Conservation (phyloP, 140 eudicot genomes). For the Cichorium intybus region DNA sequence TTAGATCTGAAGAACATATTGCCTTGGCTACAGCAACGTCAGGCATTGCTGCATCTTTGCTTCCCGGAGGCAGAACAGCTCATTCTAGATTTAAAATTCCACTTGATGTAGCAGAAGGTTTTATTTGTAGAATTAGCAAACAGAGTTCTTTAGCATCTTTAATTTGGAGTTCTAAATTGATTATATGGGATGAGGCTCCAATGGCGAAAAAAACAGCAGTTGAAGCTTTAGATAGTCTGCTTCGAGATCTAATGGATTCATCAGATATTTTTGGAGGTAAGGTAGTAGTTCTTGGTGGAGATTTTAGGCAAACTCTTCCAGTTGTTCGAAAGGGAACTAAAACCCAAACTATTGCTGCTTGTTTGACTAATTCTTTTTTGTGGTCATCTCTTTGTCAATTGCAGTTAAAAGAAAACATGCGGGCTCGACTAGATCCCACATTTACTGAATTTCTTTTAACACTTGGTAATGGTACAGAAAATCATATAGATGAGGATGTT, state of each 20-base stretch:
- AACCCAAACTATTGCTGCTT: background rate
- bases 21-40: no score
- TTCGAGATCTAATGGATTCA: constrained; percentile 2
- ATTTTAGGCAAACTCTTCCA: background rate
- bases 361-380: background rate
- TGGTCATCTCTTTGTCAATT: background rate
- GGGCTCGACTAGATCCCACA: background rate
- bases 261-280: background rate
- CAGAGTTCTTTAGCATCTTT: no score
- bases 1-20: no score
- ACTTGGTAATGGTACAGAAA: background rate
- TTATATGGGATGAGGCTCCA: constrained; percentile 9
- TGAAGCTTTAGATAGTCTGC: constrained; percentile 3
- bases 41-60: no score
- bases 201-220: background rate
- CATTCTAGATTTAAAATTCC: no score
- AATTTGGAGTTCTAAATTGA: no score
- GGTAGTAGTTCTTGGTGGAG: background rate
- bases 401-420: background rate
- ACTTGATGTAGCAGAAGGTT: no score
- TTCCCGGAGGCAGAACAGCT: no score
- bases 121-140: no score
- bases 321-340: constrained; percentile 1
- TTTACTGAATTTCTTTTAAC: background rate
- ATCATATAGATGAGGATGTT: no score